Base-by-base conservation (phyloP, 2,329 filamentous ascomycete species). In the Colletotrichum eremochloae region DNA sequence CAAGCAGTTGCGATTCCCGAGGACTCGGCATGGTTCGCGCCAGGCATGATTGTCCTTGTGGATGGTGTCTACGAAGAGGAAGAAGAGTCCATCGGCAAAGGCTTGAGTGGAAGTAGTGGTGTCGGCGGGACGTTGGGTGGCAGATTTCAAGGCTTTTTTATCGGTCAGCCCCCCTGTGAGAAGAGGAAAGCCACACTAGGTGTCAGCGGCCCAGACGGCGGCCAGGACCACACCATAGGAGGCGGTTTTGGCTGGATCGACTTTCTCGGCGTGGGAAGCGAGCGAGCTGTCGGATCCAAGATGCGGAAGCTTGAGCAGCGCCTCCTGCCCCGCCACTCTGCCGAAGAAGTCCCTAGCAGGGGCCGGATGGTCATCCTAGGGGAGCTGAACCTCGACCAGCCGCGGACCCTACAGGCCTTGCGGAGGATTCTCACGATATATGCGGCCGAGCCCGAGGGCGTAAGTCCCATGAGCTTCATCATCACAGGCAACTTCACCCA, bases 1-100 rank as follows among this genome's bases (percentile, higher is more conserved):
- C 93, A 96, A 78, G 94, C 96, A 0, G 90, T 91, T 31, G 90
- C 93, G 18, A 92, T 98, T 67, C 95, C 95, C 0, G 91, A 94
- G 72, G 92, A 96, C 78, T 94, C 94, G 33, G 92, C 94, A 5
- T 99, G 95, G 93, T 98, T 98, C 79, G 91, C 92, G 6, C 95
- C 96, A 0, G 97, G 97, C 3, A 98, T 98, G 95, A 93, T 99
- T 60, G 93, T 98, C 4, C 87, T 99, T 0, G 90, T 98, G 0
- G 96, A 99, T 77, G 96, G 96, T 8, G 91, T 96, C n/a, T 99
- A 99, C 78, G 95, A 97, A 80, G 96, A 98, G 80, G 95, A 97
- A 76, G 94, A 95, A 73, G 89, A 91, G 74, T 91, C 90, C 29
- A 84, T 87, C 1, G 91, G 92, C 20, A 91, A 91, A 29, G 91